Evolutionary conservation across 129 eudicot species (phyloP).

Genomic region (Chrysanthemum makinoi): DNA sequence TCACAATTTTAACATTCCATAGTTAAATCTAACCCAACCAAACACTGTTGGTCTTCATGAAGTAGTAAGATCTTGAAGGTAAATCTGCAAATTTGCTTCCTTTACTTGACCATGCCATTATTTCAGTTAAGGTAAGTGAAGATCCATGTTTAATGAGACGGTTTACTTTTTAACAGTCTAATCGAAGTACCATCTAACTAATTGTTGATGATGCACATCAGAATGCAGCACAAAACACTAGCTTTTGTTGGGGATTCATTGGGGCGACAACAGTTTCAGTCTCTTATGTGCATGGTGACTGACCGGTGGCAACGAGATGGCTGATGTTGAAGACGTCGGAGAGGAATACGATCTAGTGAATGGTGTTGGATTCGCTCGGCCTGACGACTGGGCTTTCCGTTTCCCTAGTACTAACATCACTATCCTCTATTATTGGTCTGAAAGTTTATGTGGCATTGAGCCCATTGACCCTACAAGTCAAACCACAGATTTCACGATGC

Average conservation of each 20-base stretch:
- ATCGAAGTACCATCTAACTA: slow-evolving; percentile 3
- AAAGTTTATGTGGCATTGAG: slow-evolving; percentile 71
- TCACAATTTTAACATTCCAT: too few species aligned
- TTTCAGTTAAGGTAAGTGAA: too few species aligned
- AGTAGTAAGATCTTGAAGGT: too few species aligned
- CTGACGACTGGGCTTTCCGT: too few species aligned
- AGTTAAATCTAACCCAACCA: too few species aligned
- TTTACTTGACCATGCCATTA: too few species aligned
- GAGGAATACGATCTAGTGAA: slow-evolving; percentile 66
- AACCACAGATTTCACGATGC: slow-evolving; percentile 61
- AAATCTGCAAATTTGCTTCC: too few species aligned
- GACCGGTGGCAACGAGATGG: slow-evolving; percentile 61
- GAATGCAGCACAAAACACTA: slow-evolving; percentile 84
- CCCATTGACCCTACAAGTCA: slow-evolving; percentile 43
- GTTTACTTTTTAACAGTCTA: background rate
- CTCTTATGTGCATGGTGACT: slow-evolving; percentile 87
- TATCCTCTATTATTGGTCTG: background rate
- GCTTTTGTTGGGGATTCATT: slow-evolving; percentile 92
- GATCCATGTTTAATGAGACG: too few species aligned
- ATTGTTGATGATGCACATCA: slow-evolving; percentile 29
- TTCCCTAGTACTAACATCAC: too few species aligned
- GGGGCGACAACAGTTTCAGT: slow-evolving; percentile 91
- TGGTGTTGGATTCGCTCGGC: slow-evolving; percentile 40
- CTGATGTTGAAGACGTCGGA: slow-evolving; percentile 72
- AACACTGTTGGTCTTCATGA: too few species aligned